Evolutionary conservation across 768 basidiomycete species (phyloP).

Genomic region (Lactifluus piperatus): DNA sequence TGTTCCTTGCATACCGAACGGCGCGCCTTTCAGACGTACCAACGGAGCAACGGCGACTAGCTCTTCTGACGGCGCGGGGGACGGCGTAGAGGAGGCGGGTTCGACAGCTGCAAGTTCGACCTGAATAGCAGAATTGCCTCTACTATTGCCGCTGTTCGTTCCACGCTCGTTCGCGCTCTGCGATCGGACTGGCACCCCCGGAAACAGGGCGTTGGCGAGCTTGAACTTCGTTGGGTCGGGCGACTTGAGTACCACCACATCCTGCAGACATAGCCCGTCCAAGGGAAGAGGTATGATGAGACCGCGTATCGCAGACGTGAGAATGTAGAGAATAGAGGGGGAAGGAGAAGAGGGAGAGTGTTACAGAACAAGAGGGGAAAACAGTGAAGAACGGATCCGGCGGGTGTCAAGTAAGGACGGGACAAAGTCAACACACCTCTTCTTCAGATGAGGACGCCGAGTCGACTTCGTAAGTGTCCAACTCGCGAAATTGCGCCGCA

Average conservation of each 20-base stretch:
- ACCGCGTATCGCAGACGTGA: conserved; percentile 2
- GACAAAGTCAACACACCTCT: conserved; percentile 18
- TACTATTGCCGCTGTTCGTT: not conserved
- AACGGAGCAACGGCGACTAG: conserved; percentile 1
- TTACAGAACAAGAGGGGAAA: not conserved
- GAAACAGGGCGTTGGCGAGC: conserved; percentile 10
- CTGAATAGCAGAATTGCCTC: not conserved
- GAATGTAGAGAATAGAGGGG: conserved; percentile 8
- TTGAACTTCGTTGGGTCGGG: conserved; percentile 18
- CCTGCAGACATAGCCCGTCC: conserved; percentile 13
- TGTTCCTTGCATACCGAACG: conserved; percentile 1
- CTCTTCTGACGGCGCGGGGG: not conserved
- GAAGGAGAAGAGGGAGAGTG: not conserved
- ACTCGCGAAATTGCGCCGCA: not conserved
- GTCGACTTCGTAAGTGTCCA: conserved; percentile 10
- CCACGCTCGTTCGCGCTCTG: not conserved
- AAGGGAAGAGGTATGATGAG: conserved; percentile 16
- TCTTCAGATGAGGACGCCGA: conserved; percentile 17
- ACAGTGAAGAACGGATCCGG: conserved; percentile 3
- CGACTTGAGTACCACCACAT: conserved; percentile 19
- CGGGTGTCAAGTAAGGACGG: conserved; percentile 7
- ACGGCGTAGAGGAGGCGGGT: conserved; percentile 13
- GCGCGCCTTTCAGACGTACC: conserved; percentile 14
- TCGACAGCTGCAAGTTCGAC: conserved; percentile 5
- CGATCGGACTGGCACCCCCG: not conserved